Base-by-base conservation (phyloP, 345 rosid genomes). In the Microcos paniculata region DNA sequence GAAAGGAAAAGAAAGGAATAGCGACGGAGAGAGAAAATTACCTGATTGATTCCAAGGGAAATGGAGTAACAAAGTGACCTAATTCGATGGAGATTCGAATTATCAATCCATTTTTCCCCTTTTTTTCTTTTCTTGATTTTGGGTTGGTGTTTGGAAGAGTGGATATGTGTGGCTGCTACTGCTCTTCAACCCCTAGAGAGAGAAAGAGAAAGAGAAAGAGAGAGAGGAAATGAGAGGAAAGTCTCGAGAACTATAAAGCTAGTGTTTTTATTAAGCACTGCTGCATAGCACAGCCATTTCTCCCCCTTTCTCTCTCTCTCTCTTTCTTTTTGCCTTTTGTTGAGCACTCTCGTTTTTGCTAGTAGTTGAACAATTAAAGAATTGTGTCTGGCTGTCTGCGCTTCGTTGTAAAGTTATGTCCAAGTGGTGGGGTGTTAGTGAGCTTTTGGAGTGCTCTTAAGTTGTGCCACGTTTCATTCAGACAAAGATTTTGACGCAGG, bases 161-260 rank as follows among this genome's bases (percentile, higher is more conserved):
- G 68, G 69, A 64, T 33, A 7, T 31, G 45, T 78, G 82, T 71
- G 84, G 82, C 80, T 80, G 83, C 84, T 19, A 62, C 79, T 76
- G 55, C 75, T 80, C 81, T 55, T 83, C 88, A 82, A 88, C 78
- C 86, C 88, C 90, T 82, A 86, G 82, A 62, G 80, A 75, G 77
- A 76, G 84, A 79, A 53, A 71, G 71, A 74, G 33, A n/a, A n/a
- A 76, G 84, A 79, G 55, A 71, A 69, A 74, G 33, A 65, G 53
- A 26, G 64, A 28, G 1, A 55, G 31, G 9, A 12, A 59, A 3
- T 26, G 63, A 31, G 48, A 80, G 73, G 75, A 74, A 76, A 68
- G 80, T 62, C 48, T 72, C 62, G 81, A 53, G 76, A 56, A 69
- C 81, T 53, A 74, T 3, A 82, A 78, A 77, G 81, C 72, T 57